Percentiles rank a stretch among this genome's conserved stretches.
Conservation (phyloP, 495 filamentous ascomycete species). For the Chaetomidium leptoderma region DNA sequence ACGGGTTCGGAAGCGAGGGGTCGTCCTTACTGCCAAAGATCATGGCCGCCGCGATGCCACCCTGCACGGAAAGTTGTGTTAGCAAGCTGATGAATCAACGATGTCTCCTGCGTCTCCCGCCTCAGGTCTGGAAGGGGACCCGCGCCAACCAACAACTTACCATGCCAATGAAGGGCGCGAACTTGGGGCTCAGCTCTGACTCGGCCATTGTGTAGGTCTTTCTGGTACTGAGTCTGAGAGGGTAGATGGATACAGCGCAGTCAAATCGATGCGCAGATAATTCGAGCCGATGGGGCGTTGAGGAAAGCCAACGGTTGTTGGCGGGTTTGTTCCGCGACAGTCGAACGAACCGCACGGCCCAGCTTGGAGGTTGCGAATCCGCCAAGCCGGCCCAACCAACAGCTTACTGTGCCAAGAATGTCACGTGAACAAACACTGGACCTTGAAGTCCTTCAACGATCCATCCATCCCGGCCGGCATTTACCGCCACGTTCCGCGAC, state of each 20-base stretch:
- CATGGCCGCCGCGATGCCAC: slow-evolving; percentile 87
- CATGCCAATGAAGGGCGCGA: slow-evolving; percentile 97
- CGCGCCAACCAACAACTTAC: slow-evolving; percentile 45
- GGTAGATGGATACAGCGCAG: not conserved
- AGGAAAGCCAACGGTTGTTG: slow-evolving; percentile 6
- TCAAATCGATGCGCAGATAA: not conserved
- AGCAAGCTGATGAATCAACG: slow-evolving; percentile 29
- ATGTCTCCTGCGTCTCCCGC: not conserved
- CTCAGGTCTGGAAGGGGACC: not conserved
- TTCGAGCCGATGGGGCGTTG: not conserved
- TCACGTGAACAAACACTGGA: slow-evolving; percentile 2
- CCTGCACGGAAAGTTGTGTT: slow-evolving; percentile 48
- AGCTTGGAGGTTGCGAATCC: slow-evolving; percentile 17
- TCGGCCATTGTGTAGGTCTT: slow-evolving; percentile 55
- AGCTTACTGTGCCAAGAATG: not conserved
- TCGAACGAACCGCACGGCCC: slow-evolving; percentile 4
- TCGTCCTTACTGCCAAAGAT: slow-evolving; percentile 79
- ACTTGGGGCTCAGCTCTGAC: slow-evolving; percentile 72
- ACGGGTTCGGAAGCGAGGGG: slow-evolving; percentile 13
- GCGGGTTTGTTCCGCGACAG: slow-evolving; percentile 9
- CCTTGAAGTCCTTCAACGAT: too few relatives aligned
- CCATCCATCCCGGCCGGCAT: too few relatives aligned
- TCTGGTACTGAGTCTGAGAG: not conserved
- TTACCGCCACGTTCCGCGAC: too few relatives aligned
- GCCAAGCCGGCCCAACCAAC: slow-evolving; percentile 16